Conservation (phyloP, 2,329 filamentous ascomycete genomes). For the Sphaerulina musiva region DNA sequence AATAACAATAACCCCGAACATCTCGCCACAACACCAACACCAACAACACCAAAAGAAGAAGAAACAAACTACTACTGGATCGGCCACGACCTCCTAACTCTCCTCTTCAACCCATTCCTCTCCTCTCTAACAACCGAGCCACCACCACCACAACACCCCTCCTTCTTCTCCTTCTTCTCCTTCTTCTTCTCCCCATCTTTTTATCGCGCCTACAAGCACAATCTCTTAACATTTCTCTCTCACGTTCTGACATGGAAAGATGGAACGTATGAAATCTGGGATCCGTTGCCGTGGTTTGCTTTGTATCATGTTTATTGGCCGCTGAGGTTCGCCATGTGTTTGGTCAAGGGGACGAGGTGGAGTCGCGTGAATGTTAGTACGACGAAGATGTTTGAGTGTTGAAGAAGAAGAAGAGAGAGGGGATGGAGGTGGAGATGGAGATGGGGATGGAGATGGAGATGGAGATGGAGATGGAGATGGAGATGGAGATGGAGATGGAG, state of each 20-base stretch:
- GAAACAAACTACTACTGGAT: conserved; percentile 53
- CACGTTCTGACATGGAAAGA: conserved; percentile 46
- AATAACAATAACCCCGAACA: conserved; percentile 21
- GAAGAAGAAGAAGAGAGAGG: background rate
- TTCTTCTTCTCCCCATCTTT: no score
- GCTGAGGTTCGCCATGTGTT: conserved; percentile 43
- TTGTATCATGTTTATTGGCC: conserved; percentile 52
- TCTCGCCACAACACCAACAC: background rate
- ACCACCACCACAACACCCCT: conserved; percentile 8
- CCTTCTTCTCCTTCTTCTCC: no score
- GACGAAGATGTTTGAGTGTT: conserved; percentile 50
- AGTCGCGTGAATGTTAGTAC: conserved; percentile 63
- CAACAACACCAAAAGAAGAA: conserved; percentile 18
- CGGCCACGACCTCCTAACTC: conserved; percentile 57
- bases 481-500: no score
- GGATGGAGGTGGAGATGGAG: no score
- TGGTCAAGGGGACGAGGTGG: conserved; percentile 49
- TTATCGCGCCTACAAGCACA: conserved; percentile 21
- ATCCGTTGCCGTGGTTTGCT: conserved; percentile 47
- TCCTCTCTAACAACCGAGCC: conserved; percentile 29
- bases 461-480: no score
- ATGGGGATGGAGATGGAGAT: no score
- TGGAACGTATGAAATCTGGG: conserved; percentile 45
- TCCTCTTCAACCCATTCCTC: conserved; percentile 46
- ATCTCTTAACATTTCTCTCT: conserved; percentile 32